Base-by-base conservation (phyloP, 257 asterid species). In the Solanum peruvianum region DNA sequence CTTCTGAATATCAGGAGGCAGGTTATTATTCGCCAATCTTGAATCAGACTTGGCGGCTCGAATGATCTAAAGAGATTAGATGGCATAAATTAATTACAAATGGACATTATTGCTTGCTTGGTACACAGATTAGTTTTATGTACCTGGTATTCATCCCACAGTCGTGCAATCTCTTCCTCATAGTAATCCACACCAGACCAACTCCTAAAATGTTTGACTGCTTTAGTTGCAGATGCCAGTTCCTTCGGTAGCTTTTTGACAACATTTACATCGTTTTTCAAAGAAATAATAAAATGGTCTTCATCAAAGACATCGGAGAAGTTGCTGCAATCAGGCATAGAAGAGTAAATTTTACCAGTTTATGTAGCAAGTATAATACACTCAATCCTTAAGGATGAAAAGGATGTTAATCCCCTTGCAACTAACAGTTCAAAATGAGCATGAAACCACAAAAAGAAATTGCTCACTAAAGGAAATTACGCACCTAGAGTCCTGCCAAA, bases 31-130 rank as follows among this genome's bases (percentile, higher is more conserved):
- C 58, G 98, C 98, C 86, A 95, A 89, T 70, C 99, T 94, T 77
- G 99, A 95, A 94, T 96, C 99, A 87, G 99, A 92, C 87, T 96
- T 96, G 7, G 97, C 98, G 3, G 99, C 98, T 89, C 98, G 96
- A 93, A 96, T 95, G 86, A 96, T 95, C 99, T 96, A 88, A 18
- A 56, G 87, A 72, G 47, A 64, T 80, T 29, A 72, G 64, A 83
- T 66, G 49, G 35, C 23, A 87, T 75, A 82, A 85, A 69, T 89
- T 64, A 41, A 39, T 67, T 47, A 80, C 42, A 80, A 80, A 49
- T 47, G 60, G 52, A 81, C 42, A 49, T 29, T 81, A 35, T 47
- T 31, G 45, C 31, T 81, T 49, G 23, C 12, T 11, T 35, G n/a
- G 29, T 39, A 81, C n/a, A 39, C 69, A 18, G 12, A 81, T 49